A percentile compares a stretch with the other conserved stretches of the same genome.
These are phyloP conservation scores for Mimosa pudica DNA, from an alignment of 306 rosid genomes.

Conservation along the genomic window DNA sequence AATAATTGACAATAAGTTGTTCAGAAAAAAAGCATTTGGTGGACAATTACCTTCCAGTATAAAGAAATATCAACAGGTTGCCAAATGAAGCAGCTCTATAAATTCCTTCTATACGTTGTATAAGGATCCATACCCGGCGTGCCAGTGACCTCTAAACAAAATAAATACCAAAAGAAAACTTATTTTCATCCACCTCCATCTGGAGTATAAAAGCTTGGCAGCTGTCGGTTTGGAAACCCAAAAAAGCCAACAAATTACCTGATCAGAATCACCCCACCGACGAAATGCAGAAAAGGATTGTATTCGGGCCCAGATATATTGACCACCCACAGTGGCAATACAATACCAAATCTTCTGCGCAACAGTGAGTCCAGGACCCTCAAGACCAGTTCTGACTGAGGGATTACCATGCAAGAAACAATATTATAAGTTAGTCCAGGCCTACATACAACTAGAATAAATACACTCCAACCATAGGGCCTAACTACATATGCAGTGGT, in stretches of 20 bases:
- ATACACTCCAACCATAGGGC: not conserved
- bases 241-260: slow-evolving; percentile 54
- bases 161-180: slow-evolving; percentile 27
- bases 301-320: slow-evolving; percentile 89
- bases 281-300: slow-evolving; percentile 99
- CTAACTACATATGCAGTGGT: not conserved
- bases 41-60: slow-evolving; percentile 77
- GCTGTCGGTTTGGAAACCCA: slow-evolving; percentile 10
- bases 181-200: slow-evolving; percentile 25
- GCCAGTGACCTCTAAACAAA: slow-evolving; percentile 83
- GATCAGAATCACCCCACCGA: slow-evolving; percentile 98
- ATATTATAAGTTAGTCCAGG: not conserved
- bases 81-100: slow-evolving; percentile 96
- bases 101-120: slow-evolving; percentile 85
- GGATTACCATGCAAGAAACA: slow-evolving; percentile 23
- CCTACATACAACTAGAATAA: not conserved
- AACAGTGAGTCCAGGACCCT: slow-evolving; percentile 95
- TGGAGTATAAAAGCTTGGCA: not conserved
- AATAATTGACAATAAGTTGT: slow-evolving; percentile 16
- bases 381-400: slow-evolving; percentile 91
- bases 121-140: slow-evolving; percentile 76
- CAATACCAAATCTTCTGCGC: slow-evolving; percentile 96
- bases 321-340: slow-evolving; percentile 93
- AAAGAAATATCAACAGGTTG: slow-evolving; percentile 94
- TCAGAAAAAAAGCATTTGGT: slow-evolving; percentile 6